Percentiles rank a stretch among this genome's conserved stretches.
Conservation (phyloP, 805 yeast genomes). For the Cyberlindnera amylophila region DNA sequence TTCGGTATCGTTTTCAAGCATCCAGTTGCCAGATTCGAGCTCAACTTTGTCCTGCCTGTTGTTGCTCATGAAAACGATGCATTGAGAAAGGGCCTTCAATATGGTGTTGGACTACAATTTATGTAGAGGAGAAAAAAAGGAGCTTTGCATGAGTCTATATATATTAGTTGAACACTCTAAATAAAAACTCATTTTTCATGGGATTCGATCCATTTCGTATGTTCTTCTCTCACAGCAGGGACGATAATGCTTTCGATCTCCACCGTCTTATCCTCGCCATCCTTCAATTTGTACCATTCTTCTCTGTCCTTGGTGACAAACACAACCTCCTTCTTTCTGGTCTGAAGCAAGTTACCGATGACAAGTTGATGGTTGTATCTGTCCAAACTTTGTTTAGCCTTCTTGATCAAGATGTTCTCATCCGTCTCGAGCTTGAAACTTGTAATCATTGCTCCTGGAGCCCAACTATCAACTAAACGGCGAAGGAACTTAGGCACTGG, state of each 20-base stretch:
- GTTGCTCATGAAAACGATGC: constrained; percentile 47
- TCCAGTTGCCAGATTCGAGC: constrained; percentile 64
- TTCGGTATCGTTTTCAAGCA: constrained; percentile 58
- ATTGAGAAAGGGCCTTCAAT: constrained; percentile 61
- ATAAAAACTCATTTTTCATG: constrained; percentile 3
- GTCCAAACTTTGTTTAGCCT: constrained; percentile 74
- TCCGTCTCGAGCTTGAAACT: constrained; percentile 96
- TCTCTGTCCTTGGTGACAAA: constrained; percentile 52
- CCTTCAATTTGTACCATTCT: constrained; percentile 51
- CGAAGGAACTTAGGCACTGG: constrained; percentile 95
- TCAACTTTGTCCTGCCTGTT: constrained; percentile 61
- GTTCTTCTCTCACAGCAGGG: constrained; percentile 68
- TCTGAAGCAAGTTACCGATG: constrained; percentile 87
- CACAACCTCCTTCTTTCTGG: constrained; percentile 83
- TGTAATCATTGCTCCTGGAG: constrained; percentile 89
- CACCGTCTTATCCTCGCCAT: constrained; percentile 35
- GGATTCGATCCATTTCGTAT: constrained; percentile 54
- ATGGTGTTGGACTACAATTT: constrained; percentile 60
- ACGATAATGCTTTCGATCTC: constrained; percentile 81
- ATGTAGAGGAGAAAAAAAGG: constrained; percentile 43
- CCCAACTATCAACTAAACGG: constrained; percentile 89
- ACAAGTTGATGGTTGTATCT: constrained; percentile 92
- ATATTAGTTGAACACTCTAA: neutral
- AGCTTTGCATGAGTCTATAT: neutral
- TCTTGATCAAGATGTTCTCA: constrained; percentile 57